Conservation (phyloP, 306 rosid species). For the Heteromeles arbutifolia region DNA sequence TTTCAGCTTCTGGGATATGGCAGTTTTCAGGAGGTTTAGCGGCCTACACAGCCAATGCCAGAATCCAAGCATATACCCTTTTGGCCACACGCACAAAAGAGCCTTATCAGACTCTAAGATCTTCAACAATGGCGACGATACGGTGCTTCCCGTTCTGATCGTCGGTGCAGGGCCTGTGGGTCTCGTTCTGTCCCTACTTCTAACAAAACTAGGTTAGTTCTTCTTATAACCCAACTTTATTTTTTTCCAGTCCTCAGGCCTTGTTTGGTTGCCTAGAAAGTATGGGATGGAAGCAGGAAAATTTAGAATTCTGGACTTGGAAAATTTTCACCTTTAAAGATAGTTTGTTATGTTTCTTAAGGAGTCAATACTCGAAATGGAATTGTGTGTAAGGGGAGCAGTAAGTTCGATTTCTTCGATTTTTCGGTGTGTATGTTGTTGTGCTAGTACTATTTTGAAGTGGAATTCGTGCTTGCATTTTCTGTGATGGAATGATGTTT, state of each 20-base stretch:
- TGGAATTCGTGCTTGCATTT: neutral
- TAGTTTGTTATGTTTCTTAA: neutral
- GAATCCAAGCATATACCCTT: constrained; percentile 20
- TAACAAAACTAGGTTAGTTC: constrained; percentile 65
- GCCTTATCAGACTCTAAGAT: constrained; percentile 39
- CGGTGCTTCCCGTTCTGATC: constrained; percentile 68
- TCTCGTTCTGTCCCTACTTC: constrained; percentile 76
- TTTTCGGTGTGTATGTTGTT: neutral
- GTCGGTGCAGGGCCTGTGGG: constrained; percentile 94
- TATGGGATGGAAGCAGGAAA: neutral
- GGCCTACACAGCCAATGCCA: constrained; percentile 23
- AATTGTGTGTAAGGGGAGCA: neutral
- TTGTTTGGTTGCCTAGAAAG: neutral
- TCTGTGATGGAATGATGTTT: neutral
- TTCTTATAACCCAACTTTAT: neutral
- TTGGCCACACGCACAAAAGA: constrained; percentile 36
- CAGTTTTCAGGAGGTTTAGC: constrained; percentile 34
- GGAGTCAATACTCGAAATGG: neutral
- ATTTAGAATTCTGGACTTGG: neutral
- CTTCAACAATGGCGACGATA: constrained; percentile 31
- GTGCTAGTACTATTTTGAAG: neutral
- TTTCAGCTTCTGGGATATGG: constrained; percentile 40
- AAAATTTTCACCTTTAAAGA: neutral
- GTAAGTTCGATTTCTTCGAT: neutral
- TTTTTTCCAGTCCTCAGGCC: neutral